Conservation (phyloP, 2,329 filamentous ascomycete species). For the Penicillium sclerotiorum region DNA sequence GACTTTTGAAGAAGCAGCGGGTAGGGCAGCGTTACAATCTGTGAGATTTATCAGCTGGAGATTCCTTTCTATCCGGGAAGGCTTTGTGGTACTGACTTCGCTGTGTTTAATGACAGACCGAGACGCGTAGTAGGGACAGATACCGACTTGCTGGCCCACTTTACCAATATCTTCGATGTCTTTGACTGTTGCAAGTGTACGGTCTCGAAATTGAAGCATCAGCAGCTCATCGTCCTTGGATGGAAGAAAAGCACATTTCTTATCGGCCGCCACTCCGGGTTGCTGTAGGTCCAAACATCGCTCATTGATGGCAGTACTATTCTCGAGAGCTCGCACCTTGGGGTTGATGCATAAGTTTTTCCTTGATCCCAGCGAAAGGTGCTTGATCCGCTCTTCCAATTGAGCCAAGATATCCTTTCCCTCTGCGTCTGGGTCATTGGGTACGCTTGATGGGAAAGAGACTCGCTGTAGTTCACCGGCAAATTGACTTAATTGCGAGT, state of each 20-base stretch:
- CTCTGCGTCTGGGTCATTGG: conserved; percentile 40
- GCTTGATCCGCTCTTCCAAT: conserved; percentile 68
- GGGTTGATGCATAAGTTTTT: conserved; percentile 91
- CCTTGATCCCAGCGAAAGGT: conserved; percentile 80
- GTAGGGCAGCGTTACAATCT: conserved; percentile 90
- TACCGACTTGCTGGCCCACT: conserved; percentile 74
- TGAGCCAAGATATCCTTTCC: conserved; percentile 24
- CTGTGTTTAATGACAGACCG: conserved; percentile 77
- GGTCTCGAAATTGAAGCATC: conserved; percentile 81
- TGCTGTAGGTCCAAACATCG: conserved; percentile 89
- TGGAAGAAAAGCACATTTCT: conserved; percentile 75
- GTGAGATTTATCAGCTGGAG: conserved; percentile 9
- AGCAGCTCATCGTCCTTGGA: conserved; percentile 72
- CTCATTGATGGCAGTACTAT: conserved; percentile 84
- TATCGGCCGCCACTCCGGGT: conserved; percentile 60
- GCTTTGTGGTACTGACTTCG: conserved; percentile 57
- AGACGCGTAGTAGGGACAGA: conserved; percentile 97
- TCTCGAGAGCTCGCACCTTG: conserved; percentile 70
- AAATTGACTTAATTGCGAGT: conserved; percentile 89
- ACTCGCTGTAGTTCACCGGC: conserved; percentile 79
- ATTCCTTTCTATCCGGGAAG: background rate
- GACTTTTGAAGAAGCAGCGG: conserved; percentile 84
- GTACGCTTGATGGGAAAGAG: conserved; percentile 72
- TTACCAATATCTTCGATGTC: conserved; percentile 90
- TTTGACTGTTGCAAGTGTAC: conserved; percentile 77